Base-by-base conservation (phyloP, 768 basidiomycete genomes). In the Phylloporus sp. region DNA sequence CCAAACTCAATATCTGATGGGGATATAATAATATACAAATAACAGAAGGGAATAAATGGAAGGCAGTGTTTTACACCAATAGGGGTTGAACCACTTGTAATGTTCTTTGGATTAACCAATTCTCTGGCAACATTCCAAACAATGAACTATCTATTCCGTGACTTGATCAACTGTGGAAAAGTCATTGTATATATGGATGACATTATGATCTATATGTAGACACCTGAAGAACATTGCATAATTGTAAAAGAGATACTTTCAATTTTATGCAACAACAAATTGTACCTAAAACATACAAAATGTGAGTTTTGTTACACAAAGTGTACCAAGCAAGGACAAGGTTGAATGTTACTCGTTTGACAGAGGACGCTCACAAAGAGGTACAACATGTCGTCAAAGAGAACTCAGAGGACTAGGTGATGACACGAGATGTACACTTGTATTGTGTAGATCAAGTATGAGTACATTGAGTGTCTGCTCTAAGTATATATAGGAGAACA, bases 111-210 rank as follows among this genome's bases (percentile, higher is more conserved):
- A 1, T 13, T 41, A 3, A 41, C 39, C 1, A 41, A 41, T 12
- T 41, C 39, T 4, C 39, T 12, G n/a, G 38, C 38, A 2, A 39
- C 38, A 1, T 39, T 39, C 8, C 38, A 39, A 22, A 39, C 38
- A 22, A 39, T 22, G 38, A 39, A 20, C 76, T 2, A 64, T 26
- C 10, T 40, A 8, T 40, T 40, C 39, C 20, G 23, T 6, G 39
- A 40, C 12, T 22, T 40, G 2, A 40, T 40, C 11, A 40, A 7
- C 12, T 8, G 23, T 4, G 39, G 28, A 29, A 29, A 29, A 24
- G 39, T 40, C 8, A 11, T 40, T 40, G 41, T 16, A 13, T 16
- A 42, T 13, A 42, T 35, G 9, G 34, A 35, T 15, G 34, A 35
- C 34, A 35, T 35, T 15, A 35, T 35, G 34, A 35, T 35, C 34